Conservation (phyloP, 106 monocot species). For the Dendrobium officinale region DNA sequence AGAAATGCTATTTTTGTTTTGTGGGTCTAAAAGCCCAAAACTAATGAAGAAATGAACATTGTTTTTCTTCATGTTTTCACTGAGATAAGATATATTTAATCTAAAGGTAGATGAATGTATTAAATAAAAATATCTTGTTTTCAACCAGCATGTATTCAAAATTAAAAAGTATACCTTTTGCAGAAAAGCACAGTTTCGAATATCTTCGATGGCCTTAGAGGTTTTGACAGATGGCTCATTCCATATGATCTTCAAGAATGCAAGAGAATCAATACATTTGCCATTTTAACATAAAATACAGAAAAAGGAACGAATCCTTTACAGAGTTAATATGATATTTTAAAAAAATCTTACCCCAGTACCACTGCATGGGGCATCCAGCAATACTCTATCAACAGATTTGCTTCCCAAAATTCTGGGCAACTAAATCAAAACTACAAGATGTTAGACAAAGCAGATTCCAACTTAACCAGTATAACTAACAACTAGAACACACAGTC, state of each 20-base stretch:
- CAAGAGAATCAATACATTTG: slow-evolving; percentile 7
- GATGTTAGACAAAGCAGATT: neutral
- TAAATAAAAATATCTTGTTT: neutral
- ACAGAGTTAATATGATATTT: neutral
- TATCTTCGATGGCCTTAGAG: slow-evolving; percentile 75
- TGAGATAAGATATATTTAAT: neutral
- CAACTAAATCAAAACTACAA: slow-evolving; percentile 38
- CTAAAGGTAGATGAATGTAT: neutral
- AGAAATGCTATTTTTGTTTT: neutral
- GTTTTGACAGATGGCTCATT: slow-evolving; percentile 69
- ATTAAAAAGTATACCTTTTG: slow-evolving; percentile 63
- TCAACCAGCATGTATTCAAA: neutral
- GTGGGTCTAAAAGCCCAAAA: neutral
- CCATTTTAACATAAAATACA: slow-evolving; percentile 1
- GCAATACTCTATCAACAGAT: slow-evolving; percentile 89
- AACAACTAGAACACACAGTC: neutral
- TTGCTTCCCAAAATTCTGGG: slow-evolving; percentile 74
- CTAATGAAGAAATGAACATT: neutral
- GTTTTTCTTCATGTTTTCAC: neutral
- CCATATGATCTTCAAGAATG: slow-evolving; percentile 63
- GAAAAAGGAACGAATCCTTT: neutral
- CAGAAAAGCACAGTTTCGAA: slow-evolving; percentile 75
- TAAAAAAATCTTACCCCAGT: slow-evolving; percentile 60
- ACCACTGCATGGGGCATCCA: slow-evolving; percentile 99
- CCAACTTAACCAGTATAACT: neutral